Base-by-base conservation (phyloP, 768 basidiomycete species). In the Amylocystis lapponica region DNA sequence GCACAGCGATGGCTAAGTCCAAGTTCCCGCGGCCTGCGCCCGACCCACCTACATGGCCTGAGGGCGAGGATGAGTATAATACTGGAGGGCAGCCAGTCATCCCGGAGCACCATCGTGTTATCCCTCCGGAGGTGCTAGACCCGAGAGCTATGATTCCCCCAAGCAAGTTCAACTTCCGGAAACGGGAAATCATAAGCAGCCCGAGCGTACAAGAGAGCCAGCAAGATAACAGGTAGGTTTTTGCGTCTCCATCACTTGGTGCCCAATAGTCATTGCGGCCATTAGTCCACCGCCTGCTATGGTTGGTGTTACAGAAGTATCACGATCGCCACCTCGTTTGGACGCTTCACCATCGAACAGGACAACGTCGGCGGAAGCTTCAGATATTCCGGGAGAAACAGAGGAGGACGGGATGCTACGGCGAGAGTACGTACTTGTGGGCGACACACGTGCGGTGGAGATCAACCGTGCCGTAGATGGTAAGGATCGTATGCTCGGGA, bases 381-480 rank as follows among this genome's bases (percentile, higher is more conserved):
- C 86, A 0, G 61, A 76, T 44, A 88, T 88, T 39, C 86, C 86
- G 10, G 87, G 87, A 3, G 86, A 90, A 60, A 85, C 82, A 0
- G 87, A 89, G 55, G 86, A 90, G 57, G 86, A 89, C 56, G 85
- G 85, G 0, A 68, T 82, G 38, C 70, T 90, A 37, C 74, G 84
- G 40, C 75, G 81, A 49, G 95, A 98, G 56, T 99, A 99, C 54
- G 95, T 98, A 0, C 76, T 99, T 1, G 88, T 98, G 1, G 93
- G 86, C 32, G 92, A 99, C 61, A 79, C 77, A 41, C 75, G 83
- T 38, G 88, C 88, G 2, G 86, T 97, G 2, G 94, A 98, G 59
- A 90, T 97, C 60, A 91, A 90, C 59, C 79, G 81, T 13, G 78
- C 91, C 3, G 85, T 95, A 2, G 95, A 98, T 67, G 94, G 94